These are phyloP conservation scores for Fusarium solani-melongenae DNA, from an alignment of 2,329 filamentous ascomycete species.

Conservation along the genomic window DNA sequence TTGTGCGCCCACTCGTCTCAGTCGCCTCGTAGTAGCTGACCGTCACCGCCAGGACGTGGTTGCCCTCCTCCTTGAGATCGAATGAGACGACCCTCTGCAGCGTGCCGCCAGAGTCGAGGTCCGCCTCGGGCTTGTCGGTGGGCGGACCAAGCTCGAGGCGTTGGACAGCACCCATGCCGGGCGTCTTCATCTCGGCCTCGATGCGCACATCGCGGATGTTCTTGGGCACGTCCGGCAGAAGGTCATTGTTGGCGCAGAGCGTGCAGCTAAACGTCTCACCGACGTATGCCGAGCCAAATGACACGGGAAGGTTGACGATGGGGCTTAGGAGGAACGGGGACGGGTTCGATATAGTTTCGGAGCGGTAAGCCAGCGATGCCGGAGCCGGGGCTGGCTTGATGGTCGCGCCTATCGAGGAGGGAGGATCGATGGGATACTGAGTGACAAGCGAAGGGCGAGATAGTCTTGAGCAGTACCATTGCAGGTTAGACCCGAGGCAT, in stretches of 20 bases:
- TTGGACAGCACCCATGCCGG: constrained; percentile 67
- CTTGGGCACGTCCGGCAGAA: constrained; percentile 47
- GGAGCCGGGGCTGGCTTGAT: constrained; percentile 57
- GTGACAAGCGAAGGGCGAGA: constrained; percentile 82
- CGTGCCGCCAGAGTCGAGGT: constrained; percentile 72
- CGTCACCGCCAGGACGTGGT: constrained; percentile 91
- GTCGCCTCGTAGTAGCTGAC: constrained; percentile 92
- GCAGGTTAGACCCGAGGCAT: constrained; percentile 8
- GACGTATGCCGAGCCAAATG: constrained; percentile 94
- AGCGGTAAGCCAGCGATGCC: constrained; percentile 79
- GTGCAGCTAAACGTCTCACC: constrained; percentile 96
- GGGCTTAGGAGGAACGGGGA: constrained; percentile 69
- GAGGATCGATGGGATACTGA: constrained; percentile 71
- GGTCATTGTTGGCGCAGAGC: constrained; percentile 93
- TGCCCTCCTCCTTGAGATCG: constrained; percentile 92
- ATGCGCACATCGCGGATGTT: constrained; percentile 82
- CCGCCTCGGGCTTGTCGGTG: constrained; percentile 44
- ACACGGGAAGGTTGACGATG: constrained; percentile 84
- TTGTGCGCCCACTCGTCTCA: constrained; percentile 74
- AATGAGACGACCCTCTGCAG: constrained; percentile 86
- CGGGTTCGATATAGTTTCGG: constrained; percentile 58
- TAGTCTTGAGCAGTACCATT: constrained; percentile 64
- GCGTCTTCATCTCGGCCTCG: constrained; percentile 95
- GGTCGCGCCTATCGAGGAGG: constrained; percentile 54
- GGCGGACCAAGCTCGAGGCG: constrained; percentile 70